A percentile compares a stretch with the other conserved stretches of the same genome.
Conservation (phyloP, 768 basidiomycete species). For the Lentinula sp. region DNA sequence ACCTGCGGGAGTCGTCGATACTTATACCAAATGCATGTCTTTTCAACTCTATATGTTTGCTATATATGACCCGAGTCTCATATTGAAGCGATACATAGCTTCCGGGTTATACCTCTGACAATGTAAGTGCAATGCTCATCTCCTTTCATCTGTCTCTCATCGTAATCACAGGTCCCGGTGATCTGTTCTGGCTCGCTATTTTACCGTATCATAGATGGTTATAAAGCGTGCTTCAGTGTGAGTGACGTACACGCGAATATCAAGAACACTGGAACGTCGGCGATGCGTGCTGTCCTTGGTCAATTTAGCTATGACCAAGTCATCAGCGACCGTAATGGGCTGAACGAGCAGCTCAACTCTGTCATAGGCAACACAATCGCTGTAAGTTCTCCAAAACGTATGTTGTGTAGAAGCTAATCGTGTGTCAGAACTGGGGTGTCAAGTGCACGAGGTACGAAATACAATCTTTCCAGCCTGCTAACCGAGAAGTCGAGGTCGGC, state of each 20-base stretch:
- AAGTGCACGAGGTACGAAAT: constrained; percentile 53
- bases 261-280: constrained; percentile 46
- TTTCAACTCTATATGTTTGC: neutral
- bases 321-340: constrained; percentile 47
- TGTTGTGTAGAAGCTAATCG: neutral
- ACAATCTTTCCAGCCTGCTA: constrained; percentile 54
- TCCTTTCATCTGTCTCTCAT: neutral
- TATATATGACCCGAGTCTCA: neutral
- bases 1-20: constrained; percentile 42
- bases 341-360: constrained; percentile 39
- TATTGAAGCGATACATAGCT: constrained; percentile 15
- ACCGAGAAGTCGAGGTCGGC: constrained; percentile 52
- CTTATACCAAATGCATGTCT: constrained; percentile 33
- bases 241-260: constrained; percentile 44
- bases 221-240: constrained; percentile 48
- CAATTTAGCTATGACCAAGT: constrained; percentile 45
- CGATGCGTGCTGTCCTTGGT: constrained; percentile 49
- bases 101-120: constrained; percentile 26
- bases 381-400: constrained; percentile 18
- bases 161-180: constrained; percentile 35
- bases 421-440: constrained; percentile 45
- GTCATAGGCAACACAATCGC: constrained; percentile 44
- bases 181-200: constrained; percentile 48
- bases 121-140: constrained; percentile 12
- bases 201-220: constrained; percentile 44